A percentile compares a stretch with the other conserved stretches of the same genome.
These are phyloP conservation scores for Fusarium sp. DNA, from an alignment of 2,329 filamentous ascomycete genomes.

Conservation along the genomic window DNA sequence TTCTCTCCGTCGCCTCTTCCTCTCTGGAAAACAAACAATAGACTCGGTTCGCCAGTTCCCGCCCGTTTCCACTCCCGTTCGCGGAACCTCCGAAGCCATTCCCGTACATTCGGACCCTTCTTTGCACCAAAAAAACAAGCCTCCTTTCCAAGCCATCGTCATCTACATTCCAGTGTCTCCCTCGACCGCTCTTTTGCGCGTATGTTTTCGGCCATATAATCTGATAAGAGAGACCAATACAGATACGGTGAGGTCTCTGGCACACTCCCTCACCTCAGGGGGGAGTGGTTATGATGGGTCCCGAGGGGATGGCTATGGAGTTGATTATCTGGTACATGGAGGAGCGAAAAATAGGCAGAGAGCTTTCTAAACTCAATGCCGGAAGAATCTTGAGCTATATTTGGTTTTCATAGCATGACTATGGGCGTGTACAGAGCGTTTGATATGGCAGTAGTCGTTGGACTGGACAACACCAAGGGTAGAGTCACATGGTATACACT, in stretches of 20 bases:
- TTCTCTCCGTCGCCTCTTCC: not conserved
- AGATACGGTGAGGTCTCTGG: not conserved
- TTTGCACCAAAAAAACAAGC: not conserved
- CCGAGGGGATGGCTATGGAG: slow-evolving; percentile 7
- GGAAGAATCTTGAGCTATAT: slow-evolving; percentile 3
- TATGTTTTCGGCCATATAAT: slow-evolving; percentile 21
- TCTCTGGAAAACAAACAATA: not conserved
- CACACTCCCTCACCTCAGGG: not conserved
- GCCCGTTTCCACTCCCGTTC: slow-evolving; percentile 22
- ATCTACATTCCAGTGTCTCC: slow-evolving; percentile 32
- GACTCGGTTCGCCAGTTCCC: not conserved
- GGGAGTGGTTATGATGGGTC: not conserved
- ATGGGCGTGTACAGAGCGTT: slow-evolving; percentile 3
- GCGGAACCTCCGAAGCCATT: slow-evolving; percentile 29
- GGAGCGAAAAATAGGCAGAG: not conserved
- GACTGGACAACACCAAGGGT: slow-evolving; percentile 20
- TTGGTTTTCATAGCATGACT: not conserved
- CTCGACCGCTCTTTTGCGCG: slow-evolving; percentile 18
- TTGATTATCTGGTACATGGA: not conserved
- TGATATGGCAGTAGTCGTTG: not conserved
- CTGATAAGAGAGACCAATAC: not conserved
- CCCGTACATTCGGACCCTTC: slow-evolving; percentile 4
- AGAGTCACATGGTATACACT: not conserved
- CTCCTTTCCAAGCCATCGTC: slow-evolving; percentile 11
- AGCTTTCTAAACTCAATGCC: not conserved